phyloP scores from a whole-genome alignment of 78 protist species.

The Chrysochromulina tobinii region DNA sequence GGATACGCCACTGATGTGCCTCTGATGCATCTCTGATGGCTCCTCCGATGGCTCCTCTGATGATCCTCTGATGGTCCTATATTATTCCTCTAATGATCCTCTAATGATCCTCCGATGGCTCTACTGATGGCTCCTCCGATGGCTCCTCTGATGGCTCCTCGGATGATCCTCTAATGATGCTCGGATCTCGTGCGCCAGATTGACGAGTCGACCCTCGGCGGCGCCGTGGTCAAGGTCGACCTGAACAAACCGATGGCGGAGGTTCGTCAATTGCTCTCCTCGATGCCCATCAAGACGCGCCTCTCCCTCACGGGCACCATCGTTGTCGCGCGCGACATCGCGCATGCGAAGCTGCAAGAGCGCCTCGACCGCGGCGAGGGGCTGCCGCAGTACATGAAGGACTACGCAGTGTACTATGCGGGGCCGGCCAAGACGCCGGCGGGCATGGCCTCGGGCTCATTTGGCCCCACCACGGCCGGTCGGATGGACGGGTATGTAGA shows the following conservation, averaged over 20 bases:
- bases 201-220: too few species aligned
- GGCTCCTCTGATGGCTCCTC: too few species aligned
- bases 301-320: constrained; percentile 74
- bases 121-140: too few species aligned
- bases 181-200: too few species aligned
- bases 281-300: constrained; percentile 37
- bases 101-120: too few species aligned
- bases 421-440: constrained; percentile 84
- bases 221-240: constrained; percentile 70
- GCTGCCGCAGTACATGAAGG: constrained; percentile 64
- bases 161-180: too few species aligned
- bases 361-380: constrained; percentile 41
- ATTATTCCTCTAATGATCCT: too few species aligned
- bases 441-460: constrained; percentile 75
- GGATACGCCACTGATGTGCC: background rate
- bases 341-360: constrained; percentile 77
- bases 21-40: too few species aligned
- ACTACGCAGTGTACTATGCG: constrained; percentile 76
- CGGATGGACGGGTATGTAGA: constrained; percentile 84
- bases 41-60: too few species aligned
- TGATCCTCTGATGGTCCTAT: too few species aligned
- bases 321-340: constrained; percentile 88
- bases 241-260: constrained; percentile 72
- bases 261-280: constrained; percentile 54
- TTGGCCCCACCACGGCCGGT: constrained; percentile 87